Percentiles rank a stretch among this genome's conserved stretches.
Conservation (phyloP, 1,139 yeast species). For the Hansenula sp. region DNA sequence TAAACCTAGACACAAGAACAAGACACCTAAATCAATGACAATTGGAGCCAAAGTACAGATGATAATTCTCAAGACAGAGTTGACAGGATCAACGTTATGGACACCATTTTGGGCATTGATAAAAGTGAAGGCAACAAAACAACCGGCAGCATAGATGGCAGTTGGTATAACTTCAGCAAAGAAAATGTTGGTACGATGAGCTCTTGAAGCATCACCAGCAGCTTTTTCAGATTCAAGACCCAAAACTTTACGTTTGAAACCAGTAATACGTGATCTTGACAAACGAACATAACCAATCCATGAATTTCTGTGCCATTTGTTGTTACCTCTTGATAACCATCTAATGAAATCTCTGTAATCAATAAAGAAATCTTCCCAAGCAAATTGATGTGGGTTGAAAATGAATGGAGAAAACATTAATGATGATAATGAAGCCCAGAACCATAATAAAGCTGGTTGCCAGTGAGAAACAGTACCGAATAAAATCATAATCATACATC, state of each 20-base stretch:
- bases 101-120: conserved; percentile 98
- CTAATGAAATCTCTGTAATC: conserved; percentile 98
- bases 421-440: conserved; percentile 94
- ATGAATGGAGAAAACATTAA: conserved; percentile 91
- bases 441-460: conserved; percentile 98
- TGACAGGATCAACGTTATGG: conserved; percentile 51
- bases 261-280: conserved; percentile 95
- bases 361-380: conserved; percentile 98
- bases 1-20: conserved; percentile 67
- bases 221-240: conserved; percentile 91
- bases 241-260: conserved; percentile 88
- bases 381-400: conserved; percentile 97
- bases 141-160: conserved; percentile 80
- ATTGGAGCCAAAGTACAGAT: conserved; percentile 92
- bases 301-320: conserved; percentile 98
- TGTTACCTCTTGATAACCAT: conserved; percentile 98
- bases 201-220: conserved; percentile 93
- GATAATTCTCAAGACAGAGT: conserved; percentile 79
- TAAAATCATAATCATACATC: conserved; percentile 81
- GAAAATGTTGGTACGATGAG: conserved; percentile 82
- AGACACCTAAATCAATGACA: conserved; percentile 81
- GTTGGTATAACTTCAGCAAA: conserved; percentile 88
- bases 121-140: conserved; percentile 87
- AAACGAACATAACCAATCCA: conserved; percentile 98
- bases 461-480: conserved; percentile 92